Percentiles rank a stretch among this genome's conserved stretches.
Evolutionary conservation across 495 filamentous ascomycete species (phyloP).

Genomic region (Xylaria curta): DNA sequence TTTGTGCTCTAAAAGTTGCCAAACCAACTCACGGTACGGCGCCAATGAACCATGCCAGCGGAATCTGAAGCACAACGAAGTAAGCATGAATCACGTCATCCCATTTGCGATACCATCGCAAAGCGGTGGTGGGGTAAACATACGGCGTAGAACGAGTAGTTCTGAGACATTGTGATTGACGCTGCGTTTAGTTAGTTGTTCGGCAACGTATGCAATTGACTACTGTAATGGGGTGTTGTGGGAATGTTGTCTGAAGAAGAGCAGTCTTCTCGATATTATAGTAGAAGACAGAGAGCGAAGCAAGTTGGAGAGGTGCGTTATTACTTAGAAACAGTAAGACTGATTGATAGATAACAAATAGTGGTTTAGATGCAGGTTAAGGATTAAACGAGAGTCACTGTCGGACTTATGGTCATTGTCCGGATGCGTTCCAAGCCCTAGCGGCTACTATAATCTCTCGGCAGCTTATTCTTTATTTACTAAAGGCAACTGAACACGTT

Average conservation of each 20-base stretch:
- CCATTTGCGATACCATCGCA: not conserved
- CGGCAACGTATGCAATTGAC: not conserved
- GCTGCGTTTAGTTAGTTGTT: not conserved
- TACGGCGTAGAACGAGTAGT: slow-evolving; percentile 54
- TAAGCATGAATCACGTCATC: not conserved
- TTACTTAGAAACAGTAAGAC: slow-evolving; percentile 2
- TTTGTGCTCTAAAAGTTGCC: not conserved
- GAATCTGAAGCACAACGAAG: slow-evolving; percentile 41
- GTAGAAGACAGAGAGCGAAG: not conserved
- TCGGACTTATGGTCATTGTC: not conserved
- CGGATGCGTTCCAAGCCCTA: not conserved
- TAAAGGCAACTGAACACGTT: not conserved
- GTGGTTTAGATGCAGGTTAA: not conserved
- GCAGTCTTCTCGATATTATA: not conserved
- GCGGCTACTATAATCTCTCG: not conserved
- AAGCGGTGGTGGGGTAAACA: slow-evolving; percentile 3
- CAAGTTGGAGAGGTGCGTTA: not conserved
- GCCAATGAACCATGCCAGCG: slow-evolving; percentile 47
- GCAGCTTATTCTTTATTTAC: not conserved
- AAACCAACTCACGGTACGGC: slow-evolving; percentile 38
- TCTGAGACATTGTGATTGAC: slow-evolving; percentile 44
- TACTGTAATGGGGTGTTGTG: not conserved
- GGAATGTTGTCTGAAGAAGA: not conserved
- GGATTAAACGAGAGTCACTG: not conserved
- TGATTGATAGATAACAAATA: not conserved